Percentiles rank a stretch among this genome's conserved stretches.
These are phyloP conservation scores for Schizonepeta tenuifolia DNA, from an alignment of 257 asterid species.

Conservation along the genomic window DNA sequence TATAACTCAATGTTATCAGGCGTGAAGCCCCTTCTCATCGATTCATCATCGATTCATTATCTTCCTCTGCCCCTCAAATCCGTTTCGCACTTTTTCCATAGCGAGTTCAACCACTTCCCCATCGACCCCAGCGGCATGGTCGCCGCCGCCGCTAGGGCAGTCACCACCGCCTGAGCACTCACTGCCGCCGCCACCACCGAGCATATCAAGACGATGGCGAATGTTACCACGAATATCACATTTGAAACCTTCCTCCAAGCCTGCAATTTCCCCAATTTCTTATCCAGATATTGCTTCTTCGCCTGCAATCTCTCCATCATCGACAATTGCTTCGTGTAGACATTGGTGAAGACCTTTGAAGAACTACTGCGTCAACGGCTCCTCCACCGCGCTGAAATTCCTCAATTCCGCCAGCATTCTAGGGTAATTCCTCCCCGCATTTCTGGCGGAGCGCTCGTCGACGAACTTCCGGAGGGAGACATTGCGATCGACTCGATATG, in stretches of 20 bases:
- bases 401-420: slow-evolving; percentile 61
- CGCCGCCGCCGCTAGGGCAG: slow-evolving; percentile 71
- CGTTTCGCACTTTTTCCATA: slow-evolving; percentile 66
- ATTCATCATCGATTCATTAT: slow-evolving; percentile 55
- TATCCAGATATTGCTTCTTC: slow-evolving; percentile 29
- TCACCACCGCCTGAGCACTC: slow-evolving; percentile 69
- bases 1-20: too few relatives aligned
- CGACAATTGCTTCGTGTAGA: slow-evolving; percentile 52
- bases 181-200: slow-evolving; percentile 81
- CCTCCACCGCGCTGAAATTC: slow-evolving; percentile 57
- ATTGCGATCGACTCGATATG: slow-evolving; percentile 56
- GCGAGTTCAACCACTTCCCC: slow-evolving; percentile 66
- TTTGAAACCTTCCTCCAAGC: not conserved
- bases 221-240: slow-evolving; percentile 47
- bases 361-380: slow-evolving; percentile 73
- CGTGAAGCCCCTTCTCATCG: too few relatives aligned
- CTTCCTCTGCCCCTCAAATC: slow-evolving; percentile 59
- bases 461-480: slow-evolving; percentile 59
- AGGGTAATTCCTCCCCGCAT: slow-evolving; percentile 34
- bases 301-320: slow-evolving; percentile 61
- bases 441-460: slow-evolving; percentile 40
- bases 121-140: slow-evolving; percentile 71
- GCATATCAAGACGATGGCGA: slow-evolving; percentile 65
- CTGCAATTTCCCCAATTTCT: not conserved
- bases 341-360: slow-evolving; percentile 53